phyloP scores from a whole-genome alignment of 257 asterid genomes.

The Mentha longifolia region DNA sequence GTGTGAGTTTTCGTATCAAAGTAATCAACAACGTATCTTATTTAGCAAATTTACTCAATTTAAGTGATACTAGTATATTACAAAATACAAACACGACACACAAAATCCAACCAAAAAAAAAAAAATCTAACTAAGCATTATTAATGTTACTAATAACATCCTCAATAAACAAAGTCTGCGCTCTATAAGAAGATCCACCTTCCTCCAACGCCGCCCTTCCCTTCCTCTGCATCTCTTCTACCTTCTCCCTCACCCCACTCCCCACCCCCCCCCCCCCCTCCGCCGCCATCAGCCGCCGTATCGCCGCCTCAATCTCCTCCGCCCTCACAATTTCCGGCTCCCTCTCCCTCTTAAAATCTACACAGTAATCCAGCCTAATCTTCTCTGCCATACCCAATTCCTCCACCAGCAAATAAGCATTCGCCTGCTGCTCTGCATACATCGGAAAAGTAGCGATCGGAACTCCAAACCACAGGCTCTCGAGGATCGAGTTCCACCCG shows the following conservation, averaged over 20 bases:
- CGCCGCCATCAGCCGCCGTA: conserved; percentile 36
- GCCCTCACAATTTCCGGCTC: conserved; percentile 20
- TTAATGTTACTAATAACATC: conserved; percentile 23
- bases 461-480: conserved; percentile 1
- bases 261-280: too few relatives aligned
- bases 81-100: too few relatives aligned
- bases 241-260: conserved; percentile 20
- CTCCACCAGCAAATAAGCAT: neutral
- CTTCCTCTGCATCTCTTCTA: conserved; percentile 30
- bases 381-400: conserved; percentile 29
- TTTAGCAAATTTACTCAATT: too few relatives aligned
- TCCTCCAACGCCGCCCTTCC: conserved; percentile 30
- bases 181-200: conserved; percentile 42
- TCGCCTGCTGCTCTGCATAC: neutral
- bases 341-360: neutral
- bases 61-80: too few relatives aligned
- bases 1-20: too few relatives aligned
- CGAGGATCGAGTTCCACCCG: conserved; percentile 17
- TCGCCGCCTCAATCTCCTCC: conserved; percentile 32
- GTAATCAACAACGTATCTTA: too few relatives aligned
- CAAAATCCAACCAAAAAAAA: too few relatives aligned
- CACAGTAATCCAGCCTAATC: neutral
- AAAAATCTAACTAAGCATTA: neutral
- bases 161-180: conserved; percentile 23
- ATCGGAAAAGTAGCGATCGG: neutral